Percentiles rank a stretch among this genome's conserved stretches.
These are phyloP conservation scores for Cyberlindnera meyerae DNA, from an alignment of 805 yeast genomes.

Conservation along the genomic window DNA sequence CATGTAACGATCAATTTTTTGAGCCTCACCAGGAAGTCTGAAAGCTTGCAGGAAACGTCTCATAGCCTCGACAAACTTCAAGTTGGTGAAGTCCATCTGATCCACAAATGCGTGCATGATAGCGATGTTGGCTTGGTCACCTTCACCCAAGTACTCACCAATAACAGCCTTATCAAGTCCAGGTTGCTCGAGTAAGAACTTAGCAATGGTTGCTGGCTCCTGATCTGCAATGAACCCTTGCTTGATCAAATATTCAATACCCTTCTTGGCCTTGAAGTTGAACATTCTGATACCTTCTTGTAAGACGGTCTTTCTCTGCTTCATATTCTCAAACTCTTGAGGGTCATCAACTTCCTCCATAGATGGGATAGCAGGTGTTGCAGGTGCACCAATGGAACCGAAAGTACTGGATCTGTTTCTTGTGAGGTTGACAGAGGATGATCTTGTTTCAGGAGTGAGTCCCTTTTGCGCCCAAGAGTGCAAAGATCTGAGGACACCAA, in stretches of 20 bases:
- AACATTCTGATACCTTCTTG: slow-evolving; percentile 74
- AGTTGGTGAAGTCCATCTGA: slow-evolving; percentile 65
- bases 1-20: slow-evolving; percentile 95
- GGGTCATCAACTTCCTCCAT: slow-evolving; percentile 59
- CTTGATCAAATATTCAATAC: slow-evolving; percentile 56
- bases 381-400: slow-evolving; percentile 17
- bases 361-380: slow-evolving; percentile 9
- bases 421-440: slow-evolving; percentile 12
- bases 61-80: slow-evolving; percentile 79
- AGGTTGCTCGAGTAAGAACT: slow-evolving; percentile 65
- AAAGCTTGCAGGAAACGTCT: slow-evolving; percentile 80
- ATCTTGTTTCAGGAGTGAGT: slow-evolving; percentile 28
- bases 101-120: slow-evolving; percentile 94
- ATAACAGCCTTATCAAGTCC: slow-evolving; percentile 77
- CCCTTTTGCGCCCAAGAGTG: slow-evolving; percentile 83
- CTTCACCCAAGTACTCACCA: slow-evolving; percentile 93
- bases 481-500: slow-evolving; percentile 75
- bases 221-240: slow-evolving; percentile 59
- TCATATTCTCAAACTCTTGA: slow-evolving; percentile 76
- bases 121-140: slow-evolving; percentile 67
- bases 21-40: slow-evolving; percentile 97
- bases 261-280: slow-evolving; percentile 81
- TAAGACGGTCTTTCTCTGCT: slow-evolving; percentile 76
- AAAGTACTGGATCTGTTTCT: slow-evolving; percentile 27
- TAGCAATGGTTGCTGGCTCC: slow-evolving; percentile 66